Base-by-base conservation (phyloP, 768 basidiomycete genomes). In the Lactarius deliciosus region DNA sequence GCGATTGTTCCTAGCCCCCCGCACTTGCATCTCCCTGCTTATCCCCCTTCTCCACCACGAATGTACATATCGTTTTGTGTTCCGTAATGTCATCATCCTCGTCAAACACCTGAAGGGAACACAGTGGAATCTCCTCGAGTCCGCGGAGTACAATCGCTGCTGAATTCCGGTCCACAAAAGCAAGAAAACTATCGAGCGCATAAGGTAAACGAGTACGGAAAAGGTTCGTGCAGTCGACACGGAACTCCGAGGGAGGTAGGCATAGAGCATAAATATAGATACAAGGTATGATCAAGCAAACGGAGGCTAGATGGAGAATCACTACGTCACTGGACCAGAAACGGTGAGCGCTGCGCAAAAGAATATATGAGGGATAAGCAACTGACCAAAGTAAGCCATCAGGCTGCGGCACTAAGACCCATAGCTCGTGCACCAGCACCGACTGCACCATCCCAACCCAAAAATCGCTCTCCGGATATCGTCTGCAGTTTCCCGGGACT, bases 391-490 rank as follows among this genome's bases (percentile, higher is more conserved):
- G 34, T 15, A n/a, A 53, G 22, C 5, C 4, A 61, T 64, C 62
- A 71, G 57, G 62, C 74, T 22, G 70, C 73, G 10, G 73, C 76
- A 38, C 76, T 77, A 64, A 92, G 80, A 8, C 91, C 91, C 77
- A 94, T 80, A 38, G 90, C 88, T 22, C 92, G 82, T 41, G 92
- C 92, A n/a, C 92, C 92, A 55, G 91, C 88, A 38, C 92, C 92
- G 22, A 79, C 77, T 16, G 83, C 83, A 9, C 92, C 92, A 69
- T 90, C 88, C 92, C 92, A 94, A 25, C 87, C 90, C 13, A 84
- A 75, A 76, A 94, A 94, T 57, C 89, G 78, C 74, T 92, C 90
- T 15, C 78, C 77, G 16, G 73, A 74, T 36, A 78, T 69, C 62
- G 81, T 71, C 20, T 65, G 69, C 15, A 68, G 64, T 30, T 70